Evolutionary conservation across 495 filamentous ascomycete species (phyloP).

Genomic region (Penicillium alfredii): DNA sequence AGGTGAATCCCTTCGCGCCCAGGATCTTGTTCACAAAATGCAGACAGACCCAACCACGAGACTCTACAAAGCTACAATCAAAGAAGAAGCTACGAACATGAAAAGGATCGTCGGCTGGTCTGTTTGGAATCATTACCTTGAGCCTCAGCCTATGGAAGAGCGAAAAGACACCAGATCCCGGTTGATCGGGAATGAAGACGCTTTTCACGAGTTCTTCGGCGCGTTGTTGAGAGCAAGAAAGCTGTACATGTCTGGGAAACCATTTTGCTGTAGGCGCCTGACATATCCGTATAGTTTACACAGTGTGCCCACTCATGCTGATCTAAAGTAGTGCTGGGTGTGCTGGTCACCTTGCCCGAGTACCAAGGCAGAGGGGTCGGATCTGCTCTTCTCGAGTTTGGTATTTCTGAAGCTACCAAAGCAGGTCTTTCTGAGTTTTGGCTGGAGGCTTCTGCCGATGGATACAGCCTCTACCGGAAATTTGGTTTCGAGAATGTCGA

Average conservation of each 20-base stretch:
- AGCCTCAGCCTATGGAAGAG: slow-evolving; percentile 5
- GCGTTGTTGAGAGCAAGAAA: background rate
- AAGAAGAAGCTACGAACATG: slow-evolving; percentile 1
- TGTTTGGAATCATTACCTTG: slow-evolving; percentile 7
- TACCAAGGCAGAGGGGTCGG: slow-evolving; percentile 2
- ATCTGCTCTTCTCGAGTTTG: slow-evolving; percentile 1
- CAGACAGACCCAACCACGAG: background rate
- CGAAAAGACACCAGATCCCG: slow-evolving; percentile 9
- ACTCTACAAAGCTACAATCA: slow-evolving; percentile 8
- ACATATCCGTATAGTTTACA: background rate
- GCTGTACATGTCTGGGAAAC: slow-evolving; percentile 9
- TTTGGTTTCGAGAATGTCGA: slow-evolving; percentile 7
- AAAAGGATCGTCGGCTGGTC: slow-evolving; percentile 8
- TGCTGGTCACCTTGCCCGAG: background rate
- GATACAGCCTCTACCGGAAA: background rate
- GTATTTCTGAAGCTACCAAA: background rate
- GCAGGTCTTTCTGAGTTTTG: slow-evolving; percentile 1
- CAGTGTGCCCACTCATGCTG: too few species aligned
- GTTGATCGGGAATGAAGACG: background rate
- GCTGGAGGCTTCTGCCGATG: slow-evolving; percentile 2
- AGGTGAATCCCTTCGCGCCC: background rate
- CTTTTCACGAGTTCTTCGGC: slow-evolving; percentile 3
- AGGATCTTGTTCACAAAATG: slow-evolving; percentile 2
- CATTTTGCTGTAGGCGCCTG: slow-evolving; percentile 4
- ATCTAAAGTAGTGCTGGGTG: background rate